Conservation (phyloP, 2,329 filamentous ascomycete genomes). For the Colletotrichum melonis region DNA sequence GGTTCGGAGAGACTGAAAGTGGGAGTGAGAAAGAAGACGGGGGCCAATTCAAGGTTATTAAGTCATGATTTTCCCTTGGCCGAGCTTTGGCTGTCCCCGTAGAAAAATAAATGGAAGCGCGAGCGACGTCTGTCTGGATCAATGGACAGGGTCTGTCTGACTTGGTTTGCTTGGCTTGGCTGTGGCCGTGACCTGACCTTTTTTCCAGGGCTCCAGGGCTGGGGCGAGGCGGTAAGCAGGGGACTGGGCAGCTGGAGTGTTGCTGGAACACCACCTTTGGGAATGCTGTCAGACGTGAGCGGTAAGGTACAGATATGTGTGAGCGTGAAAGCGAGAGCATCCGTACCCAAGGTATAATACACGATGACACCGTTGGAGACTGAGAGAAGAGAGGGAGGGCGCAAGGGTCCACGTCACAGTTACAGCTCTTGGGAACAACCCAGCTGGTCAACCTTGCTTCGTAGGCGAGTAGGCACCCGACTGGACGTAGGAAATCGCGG, state of each 20-base stretch:
- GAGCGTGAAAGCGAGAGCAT: too few relatives aligned
- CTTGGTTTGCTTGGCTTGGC: slow-evolving; percentile 15
- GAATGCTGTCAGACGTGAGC: background rate
- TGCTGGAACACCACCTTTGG: background rate
- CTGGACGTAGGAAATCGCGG: background rate
- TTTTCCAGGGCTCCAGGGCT: slow-evolving; percentile 33
- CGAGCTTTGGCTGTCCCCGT: slow-evolving; percentile 25
- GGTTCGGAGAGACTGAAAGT: background rate
- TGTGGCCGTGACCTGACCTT: slow-evolving; percentile 18
- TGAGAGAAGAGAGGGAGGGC: background rate
- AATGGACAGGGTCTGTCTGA: slow-evolving; percentile 14
- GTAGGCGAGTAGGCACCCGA: background rate
- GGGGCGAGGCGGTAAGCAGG: slow-evolving; percentile 23
- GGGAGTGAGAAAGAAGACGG: background rate
- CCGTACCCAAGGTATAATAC: background rate
- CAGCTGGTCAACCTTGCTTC: slow-evolving; percentile 3
- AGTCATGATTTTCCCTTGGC: slow-evolving; percentile 21
- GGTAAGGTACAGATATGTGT: background rate
- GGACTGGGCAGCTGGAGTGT: slow-evolving; percentile 21
- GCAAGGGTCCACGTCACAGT: slow-evolving; percentile 31
- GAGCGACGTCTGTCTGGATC: slow-evolving; percentile 8
- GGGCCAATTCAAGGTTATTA: slow-evolving; percentile 32
- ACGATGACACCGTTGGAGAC: background rate
- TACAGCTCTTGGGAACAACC: slow-evolving; percentile 20
- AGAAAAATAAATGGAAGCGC: slow-evolving; percentile 25